Evolutionary conservation across 2,329 filamentous ascomycete genomes (phyloP), one percentile per base, ranked within the genome.

Genomic region (Ophiostoma quercus): DNA sequence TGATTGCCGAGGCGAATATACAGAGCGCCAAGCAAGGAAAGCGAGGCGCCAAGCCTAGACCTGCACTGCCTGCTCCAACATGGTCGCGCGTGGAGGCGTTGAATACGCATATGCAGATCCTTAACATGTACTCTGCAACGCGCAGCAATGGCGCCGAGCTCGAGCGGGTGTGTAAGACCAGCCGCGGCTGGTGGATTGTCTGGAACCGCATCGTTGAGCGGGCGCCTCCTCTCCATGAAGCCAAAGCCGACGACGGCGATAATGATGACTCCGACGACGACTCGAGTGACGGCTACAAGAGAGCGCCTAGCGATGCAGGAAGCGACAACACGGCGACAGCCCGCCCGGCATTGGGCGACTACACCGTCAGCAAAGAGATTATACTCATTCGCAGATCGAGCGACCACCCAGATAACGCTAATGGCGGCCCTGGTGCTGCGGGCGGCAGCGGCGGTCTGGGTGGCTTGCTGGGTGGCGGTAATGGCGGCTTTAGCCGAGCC

Each of bases 181-280:
- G 81, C 65, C 84, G 87, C 43, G 88, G 87, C 0, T 90, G 88
- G 87, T 90, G 88, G 88, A 82, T 90, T 39, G 87, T 90, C 34
- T 90, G 88, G 88, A 87, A 83, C 66, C 81, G 86, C 32, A 79
- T 89, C 29, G 75, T 84, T 6, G 82, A 82, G 43, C 54, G 60
- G 51, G 39, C 63, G 63, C 67, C 67, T 54, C 51, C 51, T 19
- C 5, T 32, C 1, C 25, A 32, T 32, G 67, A 39, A 19, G 1
- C 9, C 19, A n/a, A 5, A 19, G 32, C 2, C 1, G 73, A 74
- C 25, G 71, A 73, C 16, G 47, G 66, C 5, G 47, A 67, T 1
- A 57, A 54, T 0, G 22, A 63, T 1, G 67, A 67, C 14, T 66
- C 29, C 1, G 57, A 65, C 14, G 16, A 39, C 11, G 66, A 68